phyloP scores from a whole-genome alignment of 2,329 filamentous ascomycete species.

The Penicillium hesseltinei region DNA sequence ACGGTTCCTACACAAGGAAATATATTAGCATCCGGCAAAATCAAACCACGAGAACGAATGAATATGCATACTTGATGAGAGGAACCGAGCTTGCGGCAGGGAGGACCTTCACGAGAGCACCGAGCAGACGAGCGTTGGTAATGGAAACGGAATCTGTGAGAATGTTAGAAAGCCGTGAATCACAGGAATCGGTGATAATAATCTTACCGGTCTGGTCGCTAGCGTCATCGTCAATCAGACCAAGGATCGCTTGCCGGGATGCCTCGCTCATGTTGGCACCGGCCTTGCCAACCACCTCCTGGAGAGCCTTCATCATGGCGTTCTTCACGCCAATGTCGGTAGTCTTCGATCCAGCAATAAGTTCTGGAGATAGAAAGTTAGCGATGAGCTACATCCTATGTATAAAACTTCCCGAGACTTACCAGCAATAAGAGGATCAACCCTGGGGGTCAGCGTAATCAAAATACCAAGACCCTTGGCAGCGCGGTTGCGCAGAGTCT shows the following conservation, averaged over 20 bases:
- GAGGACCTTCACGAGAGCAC: slow-evolving; percentile 84
- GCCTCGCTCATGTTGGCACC: slow-evolving; percentile 91
- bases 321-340: slow-evolving; percentile 81
- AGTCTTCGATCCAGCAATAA: slow-evolving; percentile 95
- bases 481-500: slow-evolving; percentile 79
- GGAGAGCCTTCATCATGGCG: slow-evolving; percentile 95
- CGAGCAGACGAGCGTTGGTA: slow-evolving; percentile 85
- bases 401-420: slow-evolving; percentile 14
- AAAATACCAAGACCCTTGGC: slow-evolving; percentile 92
- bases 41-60: background rate
- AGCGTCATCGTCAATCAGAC: slow-evolving; percentile 80
- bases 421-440: slow-evolving; percentile 82
- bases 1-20: slow-evolving; percentile 63
- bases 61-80: slow-evolving; percentile 53
- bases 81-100: slow-evolving; percentile 65
- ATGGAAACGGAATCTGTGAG: slow-evolving; percentile 67
- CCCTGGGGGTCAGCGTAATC: slow-evolving; percentile 91
- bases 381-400: background rate
- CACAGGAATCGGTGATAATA: background rate
- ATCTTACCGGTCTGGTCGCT: slow-evolving; percentile 66
- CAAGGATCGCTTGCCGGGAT: slow-evolving; percentile 80
- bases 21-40: slow-evolving; percentile 27
- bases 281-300: slow-evolving; percentile 93
- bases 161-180: slow-evolving; percentile 22
- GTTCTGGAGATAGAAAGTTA: slow-evolving; percentile 55